Conservation (phyloP, 345 rosid species). For the Moringa oleifera region DNA sequence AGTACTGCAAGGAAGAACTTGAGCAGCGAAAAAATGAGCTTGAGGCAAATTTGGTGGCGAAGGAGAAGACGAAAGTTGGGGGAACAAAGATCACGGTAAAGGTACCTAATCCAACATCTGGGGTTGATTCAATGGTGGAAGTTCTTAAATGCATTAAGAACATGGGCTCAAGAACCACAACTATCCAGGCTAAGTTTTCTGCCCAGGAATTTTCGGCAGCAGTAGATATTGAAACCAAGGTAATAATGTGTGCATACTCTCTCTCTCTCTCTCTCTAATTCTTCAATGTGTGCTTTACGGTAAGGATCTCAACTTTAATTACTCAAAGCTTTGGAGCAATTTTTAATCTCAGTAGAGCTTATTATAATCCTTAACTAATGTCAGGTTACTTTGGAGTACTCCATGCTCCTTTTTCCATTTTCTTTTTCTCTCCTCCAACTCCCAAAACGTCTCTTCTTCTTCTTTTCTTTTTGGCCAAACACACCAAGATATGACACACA, state of each 20-base stretch:
- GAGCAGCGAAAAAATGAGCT: constrained; percentile 32
- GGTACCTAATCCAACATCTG: constrained; percentile 41
- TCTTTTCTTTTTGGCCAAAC: too few species aligned
- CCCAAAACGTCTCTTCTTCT: too few species aligned
- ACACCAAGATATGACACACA: too few species aligned
- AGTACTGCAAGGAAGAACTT: constrained; percentile 30
- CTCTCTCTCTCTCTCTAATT: not conserved
- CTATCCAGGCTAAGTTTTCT: constrained; percentile 35
- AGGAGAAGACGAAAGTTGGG: constrained; percentile 1
- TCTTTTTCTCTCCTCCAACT: too few species aligned
- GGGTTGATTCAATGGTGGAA: constrained; percentile 55
- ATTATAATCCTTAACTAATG: too few species aligned
- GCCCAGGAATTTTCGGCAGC: constrained; percentile 28
- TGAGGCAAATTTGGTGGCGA: constrained; percentile 14
- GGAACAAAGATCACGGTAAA: constrained; percentile 34
- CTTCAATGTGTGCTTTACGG: not conserved
- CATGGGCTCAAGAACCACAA: constrained; percentile 26
- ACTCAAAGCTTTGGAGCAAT: too few species aligned
- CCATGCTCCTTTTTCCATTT: too few species aligned
- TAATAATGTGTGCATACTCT: not conserved
- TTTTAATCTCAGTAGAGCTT: too few species aligned
- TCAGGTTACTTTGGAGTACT: too few species aligned
- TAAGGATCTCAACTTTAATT: too few species aligned
- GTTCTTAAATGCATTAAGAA: constrained; percentile 42
- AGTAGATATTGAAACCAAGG: constrained; percentile 44